Conservation (phyloP, 1,284 basidiomycete species). For the Rhodotorula glutinis region DNA sequence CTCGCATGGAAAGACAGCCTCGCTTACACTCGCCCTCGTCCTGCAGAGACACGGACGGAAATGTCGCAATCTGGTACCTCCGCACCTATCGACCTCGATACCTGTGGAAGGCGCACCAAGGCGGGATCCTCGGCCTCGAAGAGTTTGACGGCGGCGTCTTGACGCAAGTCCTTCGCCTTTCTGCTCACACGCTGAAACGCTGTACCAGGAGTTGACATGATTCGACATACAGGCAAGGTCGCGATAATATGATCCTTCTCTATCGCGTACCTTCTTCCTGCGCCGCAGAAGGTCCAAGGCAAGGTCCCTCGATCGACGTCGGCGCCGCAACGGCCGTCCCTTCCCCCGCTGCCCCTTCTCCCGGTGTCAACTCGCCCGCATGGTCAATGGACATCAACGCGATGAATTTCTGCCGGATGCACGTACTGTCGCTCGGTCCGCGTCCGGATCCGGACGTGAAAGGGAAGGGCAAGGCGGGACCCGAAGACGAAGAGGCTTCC, state of each 20-base stretch:
- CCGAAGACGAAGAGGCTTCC: neutral
- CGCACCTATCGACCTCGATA: slow-evolving; percentile 26
- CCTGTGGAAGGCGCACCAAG: slow-evolving; percentile 37
- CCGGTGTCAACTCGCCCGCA: neutral
- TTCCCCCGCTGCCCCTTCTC: neutral
- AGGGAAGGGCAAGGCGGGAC: slow-evolving; percentile 5
- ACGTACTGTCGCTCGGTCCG: slow-evolving; percentile 14
- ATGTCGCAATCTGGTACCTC: slow-evolving; percentile 39
- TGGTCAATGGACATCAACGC: slow-evolving; percentile 41
- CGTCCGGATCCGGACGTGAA: neutral
- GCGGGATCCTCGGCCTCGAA: slow-evolving; percentile 34
- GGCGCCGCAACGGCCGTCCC: slow-evolving; percentile 3
- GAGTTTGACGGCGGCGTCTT: slow-evolving; percentile 25
- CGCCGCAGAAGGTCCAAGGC: accelerated
- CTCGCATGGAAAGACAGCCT: too few species aligned
- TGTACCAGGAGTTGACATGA: neutral
- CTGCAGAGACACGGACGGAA: slow-evolving; percentile 38
- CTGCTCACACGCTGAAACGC: too few species aligned
- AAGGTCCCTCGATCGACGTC: neutral
- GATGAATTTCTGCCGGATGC: slow-evolving; percentile 41
- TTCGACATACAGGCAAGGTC: slow-evolving; percentile 31
- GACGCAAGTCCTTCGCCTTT: slow-evolving; percentile 32
- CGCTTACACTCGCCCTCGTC: too few species aligned
- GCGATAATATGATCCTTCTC: slow-evolving; percentile 38
- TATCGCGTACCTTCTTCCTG: slow-evolving; percentile 10